Evolutionary conservation across 257 asterid species (phyloP), one percentile per base, ranked within the genome.

Genomic region (Nicotiana sylvestris): DNA sequence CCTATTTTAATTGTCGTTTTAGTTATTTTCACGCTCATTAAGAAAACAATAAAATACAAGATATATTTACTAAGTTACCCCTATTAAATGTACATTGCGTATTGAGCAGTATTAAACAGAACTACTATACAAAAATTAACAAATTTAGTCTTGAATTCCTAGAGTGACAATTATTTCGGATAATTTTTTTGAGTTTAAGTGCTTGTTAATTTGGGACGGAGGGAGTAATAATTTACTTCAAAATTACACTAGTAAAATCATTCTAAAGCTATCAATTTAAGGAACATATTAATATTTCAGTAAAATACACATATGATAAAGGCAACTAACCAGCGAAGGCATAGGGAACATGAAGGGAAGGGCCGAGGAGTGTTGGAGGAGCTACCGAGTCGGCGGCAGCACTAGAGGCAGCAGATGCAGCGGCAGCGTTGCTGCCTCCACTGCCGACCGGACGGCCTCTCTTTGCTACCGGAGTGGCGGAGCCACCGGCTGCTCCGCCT

Each of bases 391-490:
- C 98, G 25, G 91, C 98, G 25, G 91, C 92, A 5, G 66, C 51
- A 27, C 85, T 88, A 2, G 91, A 83, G 3, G 90, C 91, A 0
- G 77, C n/a, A 27, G 83, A 61, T 4, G 83, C 70, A 3, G 83
- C 78, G 9, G 78, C 83, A 1, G 89, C 87, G 15, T 91, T 89
- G 85, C 85, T 87, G 88, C 80, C 86, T 80, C 96, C 97, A 64
- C 97, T 91, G 6, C 98, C 99, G 72, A 91, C 83, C 1, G 98
- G 98, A 15, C 98, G 98, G 74, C 99, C 99, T 81, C 99, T 89
- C 89, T 95, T 94, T 62, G 97, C 90, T 62, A 96, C 86, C 61
- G 99, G 94, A 77, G 94, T 57, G 80, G 90, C 91, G 89, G 94
- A 85, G 87, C 94, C 92, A 13, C 93, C 94, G 9, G 89, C 81